Evolutionary conservation across 805 yeast genomes (phyloP), one percentile per base, ranked within the genome.

Genomic region (Metschnikowia kunwiensis): DNA sequence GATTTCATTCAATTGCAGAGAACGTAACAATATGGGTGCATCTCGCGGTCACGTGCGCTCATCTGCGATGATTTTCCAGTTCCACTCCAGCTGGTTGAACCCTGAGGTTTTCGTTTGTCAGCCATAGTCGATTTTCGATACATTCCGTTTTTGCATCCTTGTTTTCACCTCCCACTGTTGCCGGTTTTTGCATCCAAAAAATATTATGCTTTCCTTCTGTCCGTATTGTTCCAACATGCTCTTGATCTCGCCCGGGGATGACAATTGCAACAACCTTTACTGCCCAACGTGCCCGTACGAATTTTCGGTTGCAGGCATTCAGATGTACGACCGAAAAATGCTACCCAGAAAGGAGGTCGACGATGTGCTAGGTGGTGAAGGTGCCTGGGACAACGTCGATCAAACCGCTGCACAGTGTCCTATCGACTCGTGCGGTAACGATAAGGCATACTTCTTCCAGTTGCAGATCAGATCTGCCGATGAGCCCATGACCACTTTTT

Each of bases 401-500:
- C 97, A 93, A 58, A 93, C 97, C 0, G 70, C 80, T 1, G 86
- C 91, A 0, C 95, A 91, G 58, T 91, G 98, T 70, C 96, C 97
- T 3, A 71, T 78, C 28, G 95, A 86, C 40, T 55, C 69, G 2
- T 93, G 98, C 68, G 95, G 86, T 26, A 81, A 82, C 47, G 84
- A 78, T 48, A 86, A 87, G 61, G 98, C 98, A 0, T 93, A 93
- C 63, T 93, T 86, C 71, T 93, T 89, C 74, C 97, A 93, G 65
- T 69, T 93, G 42, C 98, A 93, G 62, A 93, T 93, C 54, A 75
- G 98, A 63, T 85, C 95, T 44, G 98, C 98, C 2, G 98, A 93
- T 74, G 98, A 93, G 68, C 98, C 98, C 16, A 93, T 93, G 97
- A 93, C 98, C 0, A 91, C 97, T 2, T 93, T 93, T 60, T 91